Base-by-base conservation (phyloP, 176 grass and related monocot genomes). In the Canna indica region DNA sequence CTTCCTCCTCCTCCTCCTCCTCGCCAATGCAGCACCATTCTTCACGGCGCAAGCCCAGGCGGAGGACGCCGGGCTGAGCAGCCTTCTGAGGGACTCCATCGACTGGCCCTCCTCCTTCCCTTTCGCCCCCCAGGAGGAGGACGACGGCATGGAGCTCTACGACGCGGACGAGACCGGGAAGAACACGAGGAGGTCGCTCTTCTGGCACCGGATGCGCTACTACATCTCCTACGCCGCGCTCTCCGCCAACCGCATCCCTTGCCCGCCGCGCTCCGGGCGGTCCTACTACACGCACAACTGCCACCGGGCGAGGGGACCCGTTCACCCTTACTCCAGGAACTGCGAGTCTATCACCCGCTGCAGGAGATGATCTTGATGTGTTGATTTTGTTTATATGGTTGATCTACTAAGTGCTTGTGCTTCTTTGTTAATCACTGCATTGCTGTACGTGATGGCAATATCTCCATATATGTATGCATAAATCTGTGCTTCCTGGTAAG, bases 201-300 rank as follows among this genome's bases (percentile, higher is more conserved):
- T 69, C 48, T 77, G 63, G 65, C 20, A 58, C 50, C 47, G 61
- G 46, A 10, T 29, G 20, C 75, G 50, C 50, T 77, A 69, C 75
- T 77, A 58, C 65, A 77, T 77, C 75, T 77, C 75, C 75, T 77
- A 77, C 65, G 48, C 47, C 25, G 75, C 75, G 34, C 75, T 77
- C 24, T 77, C 75, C 16, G 75, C 75, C 17, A 77, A 77, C 64
- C 46, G 75, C n/a, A 36, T 77, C 50, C 75, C 75, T 16, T 77
- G 75, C 29, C 75, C 75, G 33, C 75, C 75, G 27, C 75, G 75
- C 4, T 77, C 75, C 50, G 75, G 75, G n/a, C 47, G 75, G 7
- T 77, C 75, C 35, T 77, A 77, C 75, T 77, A 77, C 75, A 77
- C 75, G 9, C 75, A 77, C 75, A 77, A 77, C 75, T 77, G 75